A percentile compares a stretch with the other conserved stretches of the same genome.
Evolutionary conservation across 2,329 filamentous ascomycete species (phyloP).

Genomic region (Ophiognomonia clavigignenti-juglandacearum): DNA sequence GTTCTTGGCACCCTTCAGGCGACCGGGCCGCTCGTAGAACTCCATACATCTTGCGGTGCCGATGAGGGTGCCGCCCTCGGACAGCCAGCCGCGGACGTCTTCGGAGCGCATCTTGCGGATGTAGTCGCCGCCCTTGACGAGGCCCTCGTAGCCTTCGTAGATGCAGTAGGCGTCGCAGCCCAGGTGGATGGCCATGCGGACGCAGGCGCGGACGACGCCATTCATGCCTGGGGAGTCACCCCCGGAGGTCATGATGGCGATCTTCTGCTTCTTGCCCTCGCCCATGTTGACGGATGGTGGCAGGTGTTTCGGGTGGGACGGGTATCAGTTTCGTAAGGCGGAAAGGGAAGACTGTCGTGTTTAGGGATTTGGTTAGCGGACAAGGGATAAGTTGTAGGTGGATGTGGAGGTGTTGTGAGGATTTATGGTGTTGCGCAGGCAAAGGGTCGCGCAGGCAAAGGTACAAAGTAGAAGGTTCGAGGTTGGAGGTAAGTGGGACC

Average conservation of each 20-base stretch:
- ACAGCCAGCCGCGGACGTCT: conserved; percentile 90
- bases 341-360: not conserved
- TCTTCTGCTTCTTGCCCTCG: conserved; percentile 51
- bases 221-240: conserved; percentile 96
- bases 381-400: not conserved
- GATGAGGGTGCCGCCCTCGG: conserved; percentile 91
- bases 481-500: too few species aligned
- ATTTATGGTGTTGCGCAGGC: too few species aligned
- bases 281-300: conserved; percentile 32
- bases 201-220: conserved; percentile 80
- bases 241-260: conserved; percentile 91
- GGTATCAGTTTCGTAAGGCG: not conserved
- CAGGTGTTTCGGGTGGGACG: not conserved
- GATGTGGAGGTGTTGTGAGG: too few species aligned
- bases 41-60: conserved; percentile 90
- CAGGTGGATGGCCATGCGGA: conserved; percentile 85
- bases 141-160: conserved; percentile 93
- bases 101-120: conserved; percentile 89
- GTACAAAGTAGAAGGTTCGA: too few species aligned
- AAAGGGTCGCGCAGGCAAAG: too few species aligned
- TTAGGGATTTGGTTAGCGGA: not conserved
- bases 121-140: conserved; percentile 83
- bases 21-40: conserved; percentile 84
- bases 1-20: conserved; percentile 85
- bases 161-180: conserved; percentile 75